Evolutionary conservation across 2,329 filamentous ascomycete genomes (phyloP).

Genomic region (Blastomyces gilchristii): DNA sequence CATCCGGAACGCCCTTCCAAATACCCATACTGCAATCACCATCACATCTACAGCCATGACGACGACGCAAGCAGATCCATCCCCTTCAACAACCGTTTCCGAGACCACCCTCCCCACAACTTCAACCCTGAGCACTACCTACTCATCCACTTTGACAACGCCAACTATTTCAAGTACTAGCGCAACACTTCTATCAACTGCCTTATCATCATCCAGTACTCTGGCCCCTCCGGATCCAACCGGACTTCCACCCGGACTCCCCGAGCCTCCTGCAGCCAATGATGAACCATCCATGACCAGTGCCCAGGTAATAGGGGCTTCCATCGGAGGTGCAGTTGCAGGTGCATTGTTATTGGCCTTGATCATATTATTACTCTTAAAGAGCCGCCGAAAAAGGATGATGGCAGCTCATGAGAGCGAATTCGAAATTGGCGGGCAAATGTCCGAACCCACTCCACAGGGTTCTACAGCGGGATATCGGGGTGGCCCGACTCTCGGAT

Average conservation of each 20-base stretch:
- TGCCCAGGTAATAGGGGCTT: constrained; percentile 23
- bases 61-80: neutral
- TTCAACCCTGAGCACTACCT: neutral
- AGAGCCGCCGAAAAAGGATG: constrained; percentile 21
- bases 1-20: constrained; percentile 42
- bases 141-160: neutral
- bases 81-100: constrained; percentile 13
- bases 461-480: constrained; percentile 14
- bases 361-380: constrained; percentile 25
- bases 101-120: constrained; percentile 4
- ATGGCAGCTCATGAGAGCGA: constrained; percentile 19
- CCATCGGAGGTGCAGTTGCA: constrained; percentile 28
- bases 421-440: constrained; percentile 31
- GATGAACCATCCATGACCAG: neutral
- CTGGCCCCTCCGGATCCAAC: neutral
- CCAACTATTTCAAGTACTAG: neutral
- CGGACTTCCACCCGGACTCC: neutral
- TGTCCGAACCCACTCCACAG: constrained; percentile 26
- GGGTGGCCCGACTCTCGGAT: constrained; percentile 4
- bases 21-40: constrained; percentile 42
- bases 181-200: neutral
- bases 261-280: neutral
- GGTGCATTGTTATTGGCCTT: constrained; percentile 27
- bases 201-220: neutral
- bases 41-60: constrained; percentile 7